Conservation (phyloP, 2,329 filamentous ascomycete genomes). For the Aspergillus unguis region DNA sequence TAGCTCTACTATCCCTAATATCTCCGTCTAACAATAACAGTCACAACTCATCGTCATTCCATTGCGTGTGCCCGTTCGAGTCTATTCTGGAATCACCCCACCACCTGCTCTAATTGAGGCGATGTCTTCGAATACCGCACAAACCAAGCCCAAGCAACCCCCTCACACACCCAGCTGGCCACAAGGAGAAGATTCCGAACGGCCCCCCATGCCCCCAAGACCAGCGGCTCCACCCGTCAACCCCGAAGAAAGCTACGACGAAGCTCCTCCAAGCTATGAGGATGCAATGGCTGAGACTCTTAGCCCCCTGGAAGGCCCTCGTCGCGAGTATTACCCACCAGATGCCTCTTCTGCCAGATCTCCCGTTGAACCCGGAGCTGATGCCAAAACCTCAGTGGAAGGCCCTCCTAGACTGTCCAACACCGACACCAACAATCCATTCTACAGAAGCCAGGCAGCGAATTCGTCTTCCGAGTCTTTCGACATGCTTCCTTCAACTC, state of each 20-base stretch:
- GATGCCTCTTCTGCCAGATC: conserved; percentile 31
- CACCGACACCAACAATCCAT: neutral
- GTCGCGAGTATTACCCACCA: conserved; percentile 52
- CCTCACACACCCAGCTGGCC: conserved; percentile 22
- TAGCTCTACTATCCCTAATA: conserved; percentile 15
- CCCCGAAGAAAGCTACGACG: conserved; percentile 48
- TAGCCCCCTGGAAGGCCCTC: conserved; percentile 67
- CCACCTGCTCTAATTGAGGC: conserved; percentile 72
- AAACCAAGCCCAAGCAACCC: conserved; percentile 23
- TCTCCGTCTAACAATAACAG: conserved; percentile 28
- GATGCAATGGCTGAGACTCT: conserved; percentile 81
- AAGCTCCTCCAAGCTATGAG: conserved; percentile 92
- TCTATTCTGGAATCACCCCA: conserved; percentile 85
- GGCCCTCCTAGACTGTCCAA: conserved; percentile 29
- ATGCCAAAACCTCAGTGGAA: conserved; percentile 36
- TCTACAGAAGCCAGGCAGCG: conserved; percentile 18
- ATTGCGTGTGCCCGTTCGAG: conserved; percentile 71
- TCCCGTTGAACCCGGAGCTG: conserved; percentile 34
- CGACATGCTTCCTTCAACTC: conserved; percentile 39
- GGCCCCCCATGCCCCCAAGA: conserved; percentile 44
- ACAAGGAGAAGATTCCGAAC: conserved; percentile 18
- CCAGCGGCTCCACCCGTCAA: conserved; percentile 26
- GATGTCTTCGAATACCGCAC: conserved; percentile 40
- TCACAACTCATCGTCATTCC: conserved; percentile 77
- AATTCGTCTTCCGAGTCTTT: conserved; percentile 39